A percentile compares a stretch with the other conserved stretches of the same genome.
These are phyloP conservation scores for Coemansia sp. DNA, from an alignment of 192 early-diverging fungal genomes.

Conservation along the genomic window DNA sequence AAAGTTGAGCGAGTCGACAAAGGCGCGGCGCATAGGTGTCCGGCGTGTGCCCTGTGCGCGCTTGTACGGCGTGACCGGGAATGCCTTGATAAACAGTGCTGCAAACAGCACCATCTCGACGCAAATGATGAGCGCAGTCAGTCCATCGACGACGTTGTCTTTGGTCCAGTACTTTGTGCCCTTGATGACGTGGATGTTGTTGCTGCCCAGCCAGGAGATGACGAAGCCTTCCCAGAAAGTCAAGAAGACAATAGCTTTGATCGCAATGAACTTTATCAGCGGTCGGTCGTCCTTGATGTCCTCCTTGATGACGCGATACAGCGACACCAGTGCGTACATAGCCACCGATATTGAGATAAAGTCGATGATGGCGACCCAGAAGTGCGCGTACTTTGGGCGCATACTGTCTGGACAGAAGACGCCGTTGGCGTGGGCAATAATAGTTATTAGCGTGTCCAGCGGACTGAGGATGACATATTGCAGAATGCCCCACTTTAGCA, in stretches of 20 bases:
- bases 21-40: slow-evolving; percentile 46
- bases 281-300: slow-evolving; percentile 54
- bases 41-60: slow-evolving; percentile 27
- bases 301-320: slow-evolving; percentile 60
- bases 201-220: slow-evolving; percentile 53
- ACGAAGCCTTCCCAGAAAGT: slow-evolving; percentile 62
- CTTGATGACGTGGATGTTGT: slow-evolving; percentile 50
- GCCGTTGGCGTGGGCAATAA: slow-evolving; percentile 59
- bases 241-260: slow-evolving; percentile 59
- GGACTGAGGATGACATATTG: slow-evolving; percentile 70
- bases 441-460: slow-evolving; percentile 55
- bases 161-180: slow-evolving; percentile 55
- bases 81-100: slow-evolving; percentile 53
- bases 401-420: slow-evolving; percentile 62
- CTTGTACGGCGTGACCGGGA: slow-evolving; percentile 30
- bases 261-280: slow-evolving; percentile 45
- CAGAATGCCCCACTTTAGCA: slow-evolving; percentile 62
- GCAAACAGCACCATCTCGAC: slow-evolving; percentile 57
- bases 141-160: slow-evolving; percentile 52
- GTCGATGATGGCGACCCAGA: slow-evolving; percentile 62
- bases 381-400: slow-evolving; percentile 58
- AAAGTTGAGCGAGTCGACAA: slow-evolving; percentile 52
- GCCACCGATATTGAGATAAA: slow-evolving; percentile 61
- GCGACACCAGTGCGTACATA: slow-evolving; percentile 64
- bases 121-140: slow-evolving; percentile 54